A percentile compares a stretch with the other conserved stretches of the same genome.
These are phyloP conservation scores for Rhodotorula sp. DNA, from an alignment of 1,284 basidiomycete species.

Conservation along the genomic window DNA sequence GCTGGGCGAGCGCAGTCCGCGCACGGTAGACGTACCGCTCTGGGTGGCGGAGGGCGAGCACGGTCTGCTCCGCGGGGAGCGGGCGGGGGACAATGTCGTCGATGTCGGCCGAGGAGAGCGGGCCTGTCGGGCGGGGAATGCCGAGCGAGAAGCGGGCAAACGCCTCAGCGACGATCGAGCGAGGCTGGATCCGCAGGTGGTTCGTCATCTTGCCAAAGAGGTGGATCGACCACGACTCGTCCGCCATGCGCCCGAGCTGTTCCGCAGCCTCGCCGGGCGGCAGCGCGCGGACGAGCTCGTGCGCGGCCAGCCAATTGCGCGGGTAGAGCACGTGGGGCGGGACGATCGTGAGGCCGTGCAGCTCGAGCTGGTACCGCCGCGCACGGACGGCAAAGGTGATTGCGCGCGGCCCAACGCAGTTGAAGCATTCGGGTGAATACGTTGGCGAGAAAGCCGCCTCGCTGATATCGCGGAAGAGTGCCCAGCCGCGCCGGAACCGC, in stretches of 20 bases:
- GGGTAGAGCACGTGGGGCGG: conserved; percentile 34
- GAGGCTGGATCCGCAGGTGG: conserved; percentile 34
- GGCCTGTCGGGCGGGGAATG: conserved; percentile 17
- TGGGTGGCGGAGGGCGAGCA: conserved; percentile 20
- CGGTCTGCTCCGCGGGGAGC: background rate
- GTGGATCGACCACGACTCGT: conserved; percentile 33
- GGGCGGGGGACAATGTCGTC: conserved; percentile 3
- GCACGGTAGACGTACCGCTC: conserved; percentile 17
- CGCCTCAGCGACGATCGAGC: conserved; percentile 27
- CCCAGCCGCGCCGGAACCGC: conserved; percentile 38
- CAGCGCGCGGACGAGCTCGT: conserved; percentile 35
- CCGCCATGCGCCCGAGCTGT: conserved; percentile 18
- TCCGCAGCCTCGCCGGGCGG: conserved; percentile 7
- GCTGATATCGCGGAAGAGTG: conserved; percentile 37
- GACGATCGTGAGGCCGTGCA: conserved; percentile 32
- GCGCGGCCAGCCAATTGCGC: conserved; percentile 28
- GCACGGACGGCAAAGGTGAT: conserved; percentile 30
- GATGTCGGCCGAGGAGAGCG: conserved; percentile 17
- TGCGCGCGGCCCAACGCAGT: conserved; percentile 37
- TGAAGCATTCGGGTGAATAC: conserved; percentile 35
- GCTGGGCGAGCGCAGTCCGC: conserved; percentile 2
- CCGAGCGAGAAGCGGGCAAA: conserved; percentile 35
- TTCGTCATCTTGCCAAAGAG: conserved; percentile 41
- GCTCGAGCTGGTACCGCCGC: conserved; percentile 33
- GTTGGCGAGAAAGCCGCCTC: conserved; percentile 35